Conservation (phyloP, 208 protist species). For the Wallacemonas sp. region DNA sequence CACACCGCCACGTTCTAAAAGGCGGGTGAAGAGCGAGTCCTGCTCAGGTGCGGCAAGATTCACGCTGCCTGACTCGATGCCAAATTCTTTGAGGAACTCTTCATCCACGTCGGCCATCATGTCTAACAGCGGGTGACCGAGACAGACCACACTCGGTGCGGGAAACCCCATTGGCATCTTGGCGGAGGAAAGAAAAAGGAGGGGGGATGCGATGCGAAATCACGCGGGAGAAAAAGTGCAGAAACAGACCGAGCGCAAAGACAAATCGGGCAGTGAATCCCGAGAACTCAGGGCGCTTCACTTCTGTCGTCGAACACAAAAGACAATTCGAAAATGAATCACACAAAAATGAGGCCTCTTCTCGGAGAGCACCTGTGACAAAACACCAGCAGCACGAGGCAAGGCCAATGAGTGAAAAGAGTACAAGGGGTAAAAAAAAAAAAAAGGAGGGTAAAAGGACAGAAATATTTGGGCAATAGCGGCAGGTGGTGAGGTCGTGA, state of each 20-base stretch:
- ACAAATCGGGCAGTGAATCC: too few species aligned
- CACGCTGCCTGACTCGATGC: constrained; percentile 76
- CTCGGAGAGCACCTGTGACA: too few species aligned
- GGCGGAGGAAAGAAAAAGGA: constrained; percentile 7
- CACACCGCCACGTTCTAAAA: constrained; percentile 59
- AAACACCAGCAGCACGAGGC: too few species aligned
- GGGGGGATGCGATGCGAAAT: neutral
- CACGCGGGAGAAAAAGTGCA: too few species aligned
- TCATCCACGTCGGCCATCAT: constrained; percentile 92
- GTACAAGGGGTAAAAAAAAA: constrained; percentile 8
- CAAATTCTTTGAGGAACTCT: constrained; percentile 83
- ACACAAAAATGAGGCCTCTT: neutral
- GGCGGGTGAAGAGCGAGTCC: constrained; percentile 81
- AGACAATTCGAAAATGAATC: constrained; percentile 12
- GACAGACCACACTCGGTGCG: constrained; percentile 42
- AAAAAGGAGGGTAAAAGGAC: too few species aligned
- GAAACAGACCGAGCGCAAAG: too few species aligned
- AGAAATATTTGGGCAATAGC: too few species aligned
- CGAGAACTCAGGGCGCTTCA: too few species aligned
- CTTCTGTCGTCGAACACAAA: too few species aligned
- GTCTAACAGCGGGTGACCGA: constrained; percentile 96
- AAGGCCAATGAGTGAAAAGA: too few species aligned
- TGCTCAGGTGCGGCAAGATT: constrained; percentile 93
- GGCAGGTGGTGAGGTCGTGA: too few species aligned
- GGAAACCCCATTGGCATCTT: neutral